These are phyloP conservation scores for Mycosphaerella sp. DNA, from an alignment of 2,329 filamentous ascomycete genomes.

Conservation along the genomic window DNA sequence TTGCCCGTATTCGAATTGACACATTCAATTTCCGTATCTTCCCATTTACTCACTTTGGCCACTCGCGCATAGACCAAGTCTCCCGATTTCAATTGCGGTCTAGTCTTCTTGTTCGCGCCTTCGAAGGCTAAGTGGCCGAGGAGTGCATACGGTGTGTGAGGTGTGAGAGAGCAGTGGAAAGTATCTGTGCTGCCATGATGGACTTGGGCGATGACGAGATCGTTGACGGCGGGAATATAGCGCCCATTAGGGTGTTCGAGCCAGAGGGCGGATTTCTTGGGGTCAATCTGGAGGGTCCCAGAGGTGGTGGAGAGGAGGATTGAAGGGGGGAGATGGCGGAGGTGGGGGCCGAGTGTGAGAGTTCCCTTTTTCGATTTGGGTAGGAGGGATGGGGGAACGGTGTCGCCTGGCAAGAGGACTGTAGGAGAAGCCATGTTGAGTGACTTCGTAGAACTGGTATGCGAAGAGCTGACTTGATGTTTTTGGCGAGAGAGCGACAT, in stretches of 20 bases:
- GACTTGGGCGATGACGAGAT: constrained; percentile 83
- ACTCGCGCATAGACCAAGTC: constrained; percentile 87
- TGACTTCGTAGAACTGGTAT: no score
- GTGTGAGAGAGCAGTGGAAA: constrained; percentile 72
- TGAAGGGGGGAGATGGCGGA: constrained; percentile 73
- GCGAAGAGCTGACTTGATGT: no score
- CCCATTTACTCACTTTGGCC: constrained; percentile 67
- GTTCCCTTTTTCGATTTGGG: constrained; percentile 60
- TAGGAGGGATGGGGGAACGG: constrained; percentile 59
- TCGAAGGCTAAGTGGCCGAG: constrained; percentile 91
- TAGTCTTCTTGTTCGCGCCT: constrained; percentile 82
- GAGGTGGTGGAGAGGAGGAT: constrained; percentile 64
- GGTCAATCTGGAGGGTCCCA: constrained; percentile 61
- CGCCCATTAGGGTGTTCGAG: constrained; percentile 63
- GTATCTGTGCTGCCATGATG: constrained; percentile 67
- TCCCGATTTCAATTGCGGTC: constrained; percentile 67
- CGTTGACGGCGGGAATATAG: constrained; percentile 74
- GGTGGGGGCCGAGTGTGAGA: constrained; percentile 74
- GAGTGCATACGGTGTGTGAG: constrained; percentile 56
- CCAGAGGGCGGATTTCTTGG: constrained; percentile 70
- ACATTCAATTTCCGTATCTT: constrained; percentile 87
- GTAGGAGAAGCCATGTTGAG: constrained; percentile 27
- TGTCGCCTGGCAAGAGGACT: constrained; percentile 79
- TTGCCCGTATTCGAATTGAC: constrained; percentile 82
- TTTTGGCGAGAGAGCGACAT: no score